These are phyloP conservation scores for Juglanconis sp. DNA, from an alignment of 2,329 filamentous ascomycete genomes.

Conservation along the genomic window DNA sequence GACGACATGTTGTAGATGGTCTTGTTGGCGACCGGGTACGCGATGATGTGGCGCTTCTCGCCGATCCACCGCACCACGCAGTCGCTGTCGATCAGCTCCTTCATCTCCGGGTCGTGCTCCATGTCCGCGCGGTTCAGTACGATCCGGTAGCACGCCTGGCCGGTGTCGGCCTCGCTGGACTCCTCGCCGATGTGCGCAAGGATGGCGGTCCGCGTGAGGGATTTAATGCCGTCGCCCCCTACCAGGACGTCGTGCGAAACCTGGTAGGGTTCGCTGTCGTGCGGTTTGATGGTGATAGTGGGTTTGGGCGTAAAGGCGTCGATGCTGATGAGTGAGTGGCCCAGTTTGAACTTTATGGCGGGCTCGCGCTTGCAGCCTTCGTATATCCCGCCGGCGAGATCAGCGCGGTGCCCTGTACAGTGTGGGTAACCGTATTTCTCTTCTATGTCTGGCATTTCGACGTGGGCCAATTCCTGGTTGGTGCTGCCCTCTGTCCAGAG, in stretches of 20 bases:
- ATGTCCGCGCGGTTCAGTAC: conserved; percentile 69
- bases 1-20: conserved; percentile 63
- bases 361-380: conserved; percentile 63
- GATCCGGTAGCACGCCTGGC: conserved; percentile 76
- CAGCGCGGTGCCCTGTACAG: conserved; percentile 75
- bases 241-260: conserved; percentile 53
- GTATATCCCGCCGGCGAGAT: conserved; percentile 66
- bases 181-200: conserved; percentile 49
- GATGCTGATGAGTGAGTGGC: conserved; percentile 52
- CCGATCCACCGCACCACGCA: conserved; percentile 74
- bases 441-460: conserved; percentile 65
- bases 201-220: conserved; percentile 47
- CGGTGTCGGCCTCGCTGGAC: conserved; percentile 62
- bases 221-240: conserved; percentile 56
- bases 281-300: conserved; percentile 56
- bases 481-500: conserved; percentile 56
- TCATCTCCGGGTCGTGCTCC: conserved; percentile 60
- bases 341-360: conserved; percentile 67
- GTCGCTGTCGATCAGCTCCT: conserved; percentile 64
- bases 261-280: conserved; percentile 50
- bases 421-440: conserved; percentile 71
- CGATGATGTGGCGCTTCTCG: conserved; percentile 71
- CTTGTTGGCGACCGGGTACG: conserved; percentile 69
- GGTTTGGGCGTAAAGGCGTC: conserved; percentile 58
- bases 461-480: conserved; percentile 66